Conservation (phyloP, 2,329 filamentous ascomycete genomes). For the Talaromyces sp. region DNA sequence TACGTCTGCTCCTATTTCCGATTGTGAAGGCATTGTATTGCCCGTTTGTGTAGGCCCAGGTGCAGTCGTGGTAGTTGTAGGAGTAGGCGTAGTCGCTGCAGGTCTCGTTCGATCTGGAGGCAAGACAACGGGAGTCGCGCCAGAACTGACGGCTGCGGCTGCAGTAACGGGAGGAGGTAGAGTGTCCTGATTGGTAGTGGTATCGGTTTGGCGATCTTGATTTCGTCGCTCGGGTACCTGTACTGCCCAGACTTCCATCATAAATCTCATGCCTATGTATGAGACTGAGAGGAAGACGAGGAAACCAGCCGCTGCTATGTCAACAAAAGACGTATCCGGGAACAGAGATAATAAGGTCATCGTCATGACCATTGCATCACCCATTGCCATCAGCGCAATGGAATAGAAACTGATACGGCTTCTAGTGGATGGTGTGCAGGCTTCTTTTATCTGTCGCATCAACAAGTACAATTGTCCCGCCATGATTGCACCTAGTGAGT, state of each 20-base stretch:
- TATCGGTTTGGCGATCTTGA: conserved; percentile 31
- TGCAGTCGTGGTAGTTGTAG: conserved; percentile 24
- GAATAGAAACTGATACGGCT: conserved; percentile 65
- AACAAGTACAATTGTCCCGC: conserved; percentile 56
- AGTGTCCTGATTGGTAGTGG: conserved; percentile 34
- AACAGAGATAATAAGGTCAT: conserved; percentile 58
- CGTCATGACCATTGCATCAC: conserved; percentile 60
- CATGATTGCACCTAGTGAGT: conserved; percentile 52
- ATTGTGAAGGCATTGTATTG: conserved; percentile 33
- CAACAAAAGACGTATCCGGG: conserved; percentile 54
- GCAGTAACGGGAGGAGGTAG: conserved; percentile 56
- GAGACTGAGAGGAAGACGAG: conserved; percentile 60
- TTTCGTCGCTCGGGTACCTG: conserved; percentile 51
- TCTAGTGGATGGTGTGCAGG: conserved; percentile 63
- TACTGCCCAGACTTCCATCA: conserved; percentile 66
- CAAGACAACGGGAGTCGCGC: conserved; percentile 58
- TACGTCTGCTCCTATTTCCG: conserved; percentile 48
- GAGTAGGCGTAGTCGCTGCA: conserved; percentile 35
- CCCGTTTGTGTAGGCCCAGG: conserved; percentile 5
- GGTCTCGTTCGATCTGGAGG: conserved; percentile 58
- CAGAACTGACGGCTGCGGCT: conserved; percentile 42
- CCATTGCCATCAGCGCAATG: conserved; percentile 60
- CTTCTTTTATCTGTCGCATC: conserved; percentile 63
- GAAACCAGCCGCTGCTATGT: conserved; percentile 58
- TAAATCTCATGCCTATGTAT: conserved; percentile 63